These are phyloP conservation scores for Acrocalymma vagum DNA, from an alignment of 2,329 filamentous ascomycete species.

Conservation along the genomic window DNA sequence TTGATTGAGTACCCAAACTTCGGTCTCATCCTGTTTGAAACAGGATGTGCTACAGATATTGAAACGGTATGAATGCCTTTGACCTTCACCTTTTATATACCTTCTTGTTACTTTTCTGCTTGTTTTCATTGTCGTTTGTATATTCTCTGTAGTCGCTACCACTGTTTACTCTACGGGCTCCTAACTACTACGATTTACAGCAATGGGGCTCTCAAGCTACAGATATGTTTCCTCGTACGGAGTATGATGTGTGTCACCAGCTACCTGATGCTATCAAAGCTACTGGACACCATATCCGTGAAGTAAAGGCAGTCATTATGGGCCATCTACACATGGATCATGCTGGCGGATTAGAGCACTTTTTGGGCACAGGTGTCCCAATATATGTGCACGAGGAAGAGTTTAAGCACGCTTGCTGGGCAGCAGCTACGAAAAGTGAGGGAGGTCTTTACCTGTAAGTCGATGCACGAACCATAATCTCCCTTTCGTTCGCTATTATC, in stretches of 20 bases:
- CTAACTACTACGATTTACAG: no score
- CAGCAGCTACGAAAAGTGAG: conserved; percentile 47
- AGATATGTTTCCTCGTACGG: conserved; percentile 40
- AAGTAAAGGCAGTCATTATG: conserved; percentile 47
- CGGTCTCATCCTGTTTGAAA: conserved; percentile 47
- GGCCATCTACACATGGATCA: conserved; percentile 49
- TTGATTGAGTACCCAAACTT: conserved; percentile 41
- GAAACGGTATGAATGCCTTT: no score
- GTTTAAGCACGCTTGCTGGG: conserved; percentile 48
- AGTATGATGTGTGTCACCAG: conserved; percentile 27
- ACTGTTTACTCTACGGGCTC: no score
- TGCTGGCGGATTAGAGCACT: conserved; percentile 45
- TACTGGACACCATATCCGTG: conserved; percentile 44
- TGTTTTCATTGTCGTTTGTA: no score
- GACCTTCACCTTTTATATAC: no score
- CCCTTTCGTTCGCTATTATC: no score
- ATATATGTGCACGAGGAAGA: conserved; percentile 50
- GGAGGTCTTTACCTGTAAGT: conserved; percentile 14
- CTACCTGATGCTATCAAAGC: conserved; percentile 29
- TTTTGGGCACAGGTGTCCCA: conserved; percentile 42
- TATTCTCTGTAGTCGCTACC: no score
- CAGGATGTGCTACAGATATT: conserved; percentile 41
- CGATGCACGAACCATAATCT: no score
- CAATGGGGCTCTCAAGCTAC: conserved; percentile 37
- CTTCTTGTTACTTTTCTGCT: no score